Evolutionary conservation across 2,329 filamentous ascomycete species (phyloP), one percentile per base, ranked within the genome.

Genomic region (Fusarium hostae): DNA sequence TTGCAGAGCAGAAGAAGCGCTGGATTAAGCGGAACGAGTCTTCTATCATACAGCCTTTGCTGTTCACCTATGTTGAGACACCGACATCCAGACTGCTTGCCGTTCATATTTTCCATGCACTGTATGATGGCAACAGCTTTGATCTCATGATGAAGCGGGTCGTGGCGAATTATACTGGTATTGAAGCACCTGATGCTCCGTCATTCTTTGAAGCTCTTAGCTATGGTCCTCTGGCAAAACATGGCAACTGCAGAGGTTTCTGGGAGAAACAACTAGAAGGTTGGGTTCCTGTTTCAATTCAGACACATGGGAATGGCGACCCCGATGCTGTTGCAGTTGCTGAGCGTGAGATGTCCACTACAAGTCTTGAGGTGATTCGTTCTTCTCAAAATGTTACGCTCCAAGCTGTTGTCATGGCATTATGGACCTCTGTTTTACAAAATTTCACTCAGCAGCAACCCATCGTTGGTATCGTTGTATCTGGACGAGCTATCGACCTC

Each of bases 61-160:
- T 66, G 9, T 47, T 77, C 15, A 77, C 81, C 2, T 80, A 87
- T 7, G 68, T 92, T 3, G 73, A 75, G 4, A 80, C 79, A 10
- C 91, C 91, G 1, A 71, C 70, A 2, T 73, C 72, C 3, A 74
- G 75, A 10, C 69, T 85, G 0, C 80, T 97, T 35, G 81, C 85
- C 5, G 75, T 97, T 5, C 87, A 92, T 48, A 90, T 97, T 1
- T 97, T 97, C 80, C 95, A 98, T 78, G 94, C 88, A 0, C 80
- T 97, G 0, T 98, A 98, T 74, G 95, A 98, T 79, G 95, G 94
- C 3, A 91, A 88, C 71, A 95, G 94, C 67, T 86, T 97, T 41
- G 85, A 87, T 3, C 79, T 94, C 28, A 85, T 97, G 41, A 84
- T 97, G 24, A 78, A 87, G 6, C 81, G 85, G 24, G 84, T 97